Evolutionary conservation across 225 moss, liverwort and hornwort species (phyloP), one percentile per base, ranked within the genome.

Genomic region (Polytrichum formosum): DNA sequence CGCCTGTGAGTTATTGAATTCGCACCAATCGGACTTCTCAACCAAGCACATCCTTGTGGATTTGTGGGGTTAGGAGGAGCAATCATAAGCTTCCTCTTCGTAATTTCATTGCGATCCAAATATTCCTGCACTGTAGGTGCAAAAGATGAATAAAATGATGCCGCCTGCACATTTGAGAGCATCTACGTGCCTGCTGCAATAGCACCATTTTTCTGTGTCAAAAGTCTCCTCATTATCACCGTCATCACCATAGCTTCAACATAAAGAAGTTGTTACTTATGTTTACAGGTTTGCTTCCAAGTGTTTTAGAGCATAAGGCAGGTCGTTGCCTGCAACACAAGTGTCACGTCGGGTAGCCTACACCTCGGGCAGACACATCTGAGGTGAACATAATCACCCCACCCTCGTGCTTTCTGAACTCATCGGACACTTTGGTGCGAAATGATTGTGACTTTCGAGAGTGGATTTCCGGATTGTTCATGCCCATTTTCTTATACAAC

Each of bases 361-460:
- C 92, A 77, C 97, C 97, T 64, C 97, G 88, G 63, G 97, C 97
- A 63, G 94, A 97, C 66, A 97, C 97, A 88, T 97, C 97, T 20
- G 97, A 97, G 20, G 97, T 97, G 75, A 88, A 97, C 97, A 97
- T 92, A 29, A 97, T 85, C 6, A 97, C 86, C 6, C 97, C 97
- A 73, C 91, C 94, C 29, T 79, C 33, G 54, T 90, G 87, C 53
- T 86, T 94, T 22, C 97, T 85, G 69, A 97, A 97, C 25, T 89
- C 83, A 67, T 97, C 81, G 7, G 97, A 97, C 55, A 88, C 90
- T 70, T 83, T 89, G 27, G 91, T 97, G 33, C 97, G 88, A 73
- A 83, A 92, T 35, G 68, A 67, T 68, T 98, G 97, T 26, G 85
- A 78, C 78, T 91, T 94, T 54, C 92, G 88, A 13, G 97, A 98